Conservation (phyloP, 2,329 filamentous ascomycete species). For the Tolypocladium tropicale region DNA sequence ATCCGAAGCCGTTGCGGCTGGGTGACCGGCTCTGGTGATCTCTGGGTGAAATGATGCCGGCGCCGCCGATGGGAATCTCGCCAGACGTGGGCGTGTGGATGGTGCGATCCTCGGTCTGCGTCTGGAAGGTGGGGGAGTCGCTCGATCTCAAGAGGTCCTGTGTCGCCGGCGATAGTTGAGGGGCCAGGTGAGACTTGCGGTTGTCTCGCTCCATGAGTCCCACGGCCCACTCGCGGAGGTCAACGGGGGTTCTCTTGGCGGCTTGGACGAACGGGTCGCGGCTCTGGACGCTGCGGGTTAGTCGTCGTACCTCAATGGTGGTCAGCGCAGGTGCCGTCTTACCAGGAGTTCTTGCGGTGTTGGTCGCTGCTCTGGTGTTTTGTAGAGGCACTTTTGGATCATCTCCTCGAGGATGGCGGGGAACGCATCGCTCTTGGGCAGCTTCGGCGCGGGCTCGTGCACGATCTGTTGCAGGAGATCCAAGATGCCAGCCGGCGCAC, state of each 20-base stretch:
- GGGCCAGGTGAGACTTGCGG: slow-evolving; percentile 84
- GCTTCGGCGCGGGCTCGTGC: slow-evolving; percentile 82
- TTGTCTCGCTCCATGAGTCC: slow-evolving; percentile 92
- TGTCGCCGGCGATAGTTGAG: slow-evolving; percentile 67
- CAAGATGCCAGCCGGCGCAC: slow-evolving; percentile 85
- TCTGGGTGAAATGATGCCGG: slow-evolving; percentile 42
- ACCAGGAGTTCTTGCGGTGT: slow-evolving; percentile 92
- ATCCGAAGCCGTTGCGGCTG: slow-evolving; percentile 36
- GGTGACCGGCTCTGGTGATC: slow-evolving; percentile 43
- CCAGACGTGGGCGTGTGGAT: slow-evolving; percentile 57
- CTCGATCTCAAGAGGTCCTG: slow-evolving; percentile 61
- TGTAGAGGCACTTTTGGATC: slow-evolving; percentile 90
- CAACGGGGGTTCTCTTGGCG: slow-evolving; percentile 90
- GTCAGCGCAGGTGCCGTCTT: not conserved
- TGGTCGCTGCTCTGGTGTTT: slow-evolving; percentile 77
- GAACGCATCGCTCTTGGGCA: slow-evolving; percentile 97
- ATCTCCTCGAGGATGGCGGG: slow-evolving; percentile 91
- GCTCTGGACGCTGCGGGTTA: slow-evolving; percentile 45
- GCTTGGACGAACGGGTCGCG: slow-evolving; percentile 91
- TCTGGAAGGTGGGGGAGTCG: slow-evolving; percentile 43
- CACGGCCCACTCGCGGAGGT: slow-evolving; percentile 87
- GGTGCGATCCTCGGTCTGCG: slow-evolving; percentile 31
- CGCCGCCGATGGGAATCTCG: slow-evolving; percentile 57
- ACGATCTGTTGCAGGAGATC: slow-evolving; percentile 97
- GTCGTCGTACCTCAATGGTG: not conserved